Base-by-base conservation (phyloP, 495 filamentous ascomycete genomes). In the Talaromyces liani region DNA sequence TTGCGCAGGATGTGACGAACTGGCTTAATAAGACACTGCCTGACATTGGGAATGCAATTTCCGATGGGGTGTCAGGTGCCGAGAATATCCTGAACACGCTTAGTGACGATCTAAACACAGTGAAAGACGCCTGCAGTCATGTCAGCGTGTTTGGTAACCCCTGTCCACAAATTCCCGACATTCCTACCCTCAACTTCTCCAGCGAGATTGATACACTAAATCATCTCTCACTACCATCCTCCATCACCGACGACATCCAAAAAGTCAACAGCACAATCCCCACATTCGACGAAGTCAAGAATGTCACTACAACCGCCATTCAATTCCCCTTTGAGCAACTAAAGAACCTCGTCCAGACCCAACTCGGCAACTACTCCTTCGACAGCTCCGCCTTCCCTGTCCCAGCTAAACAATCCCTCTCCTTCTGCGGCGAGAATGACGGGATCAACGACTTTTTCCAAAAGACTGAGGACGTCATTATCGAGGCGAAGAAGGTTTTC, bases 381-480 rank as follows among this genome's bases (percentile, higher is more conserved):
- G 85, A 98, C 71, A 80, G 86, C 7, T 83, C 82, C 12, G 63
- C 89, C 4, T 89, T 98, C 63, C 90, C 91, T 0, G 79, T 96
- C 7, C 91, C 95, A 1, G 67, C 85, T 65, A 97, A 95, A 74
- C 81, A 93, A 70, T 76, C 85, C 20, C 77, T 98, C 41, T 87
- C 83, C 7, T 98, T 98, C 79, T 98, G 94, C 78, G 88, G 91
- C 34, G 82, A 88, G 73, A 91, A 93, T 77, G 84, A 88, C 61
- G 86, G 83, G 22, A 91, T 98, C 80, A 86, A 88, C 71, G 81
- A 88, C 64, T 98, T 98, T 82, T 98, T 98, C 73, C 77, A 87
- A 25, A 80, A 78, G 2, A 79, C 97, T 0, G 79, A 82, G 24
- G 74, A 84, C 12, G 80, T 91, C 7, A 79, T 84, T 0, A 65